phyloP scores from a whole-genome alignment of 257 asterid species.

The Plantago major region DNA sequence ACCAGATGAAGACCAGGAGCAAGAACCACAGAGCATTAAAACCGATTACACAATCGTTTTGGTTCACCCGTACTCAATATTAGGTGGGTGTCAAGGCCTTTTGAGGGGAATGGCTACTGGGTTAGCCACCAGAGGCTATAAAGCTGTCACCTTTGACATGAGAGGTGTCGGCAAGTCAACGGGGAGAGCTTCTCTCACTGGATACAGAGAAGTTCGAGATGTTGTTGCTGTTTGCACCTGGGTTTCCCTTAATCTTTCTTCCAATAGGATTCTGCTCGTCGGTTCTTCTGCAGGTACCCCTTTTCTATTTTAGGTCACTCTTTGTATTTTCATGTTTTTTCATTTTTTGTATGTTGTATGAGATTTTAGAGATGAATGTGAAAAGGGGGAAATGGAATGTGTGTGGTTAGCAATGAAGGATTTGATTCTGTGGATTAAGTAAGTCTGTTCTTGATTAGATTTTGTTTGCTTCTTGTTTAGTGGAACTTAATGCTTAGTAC shows the following conservation, averaged over 20 bases:
- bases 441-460: too few species aligned
- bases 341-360: too few species aligned
- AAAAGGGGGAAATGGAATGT: not conserved
- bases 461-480: too few species aligned
- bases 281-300: conserved; percentile 54
- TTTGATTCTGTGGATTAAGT: too few species aligned
- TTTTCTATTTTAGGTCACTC: too few species aligned
- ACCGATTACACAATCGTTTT: conserved; percentile 29
- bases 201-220: conserved; percentile 38
- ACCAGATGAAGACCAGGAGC: conserved; percentile 10
- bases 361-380: too few species aligned
- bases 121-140: conserved; percentile 40
- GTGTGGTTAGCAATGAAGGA: too few species aligned
- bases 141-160: conserved; percentile 53
- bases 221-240: conserved; percentile 50
- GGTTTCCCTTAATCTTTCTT: conserved; percentile 29
- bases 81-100: conserved; percentile 46
- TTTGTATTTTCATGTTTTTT: too few species aligned
- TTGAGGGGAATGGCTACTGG: conserved; percentile 41
- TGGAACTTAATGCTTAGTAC: too few species aligned
- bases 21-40: not conserved
- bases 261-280: conserved; percentile 29
- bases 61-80: conserved; percentile 54
- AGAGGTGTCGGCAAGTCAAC: conserved; percentile 53
- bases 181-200: conserved; percentile 42